Percentiles rank a stretch among this genome's conserved stretches.
These are phyloP conservation scores for Oidium heveae DNA, from an alignment of 2,329 filamentous ascomycete genomes.

Conservation along the genomic window DNA sequence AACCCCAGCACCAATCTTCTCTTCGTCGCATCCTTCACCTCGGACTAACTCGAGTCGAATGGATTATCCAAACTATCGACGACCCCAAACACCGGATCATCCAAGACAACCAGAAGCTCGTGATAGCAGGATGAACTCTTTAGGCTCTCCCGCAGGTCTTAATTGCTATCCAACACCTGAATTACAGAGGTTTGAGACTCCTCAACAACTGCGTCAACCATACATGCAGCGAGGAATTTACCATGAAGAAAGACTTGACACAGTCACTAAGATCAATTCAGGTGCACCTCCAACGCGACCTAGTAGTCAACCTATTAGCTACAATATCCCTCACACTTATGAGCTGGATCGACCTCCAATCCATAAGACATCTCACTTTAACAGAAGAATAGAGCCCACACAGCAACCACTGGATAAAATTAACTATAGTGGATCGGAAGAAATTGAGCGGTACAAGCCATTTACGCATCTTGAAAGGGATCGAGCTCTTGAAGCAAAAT, in stretches of 20 bases:
- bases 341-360: conserved; percentile 17
- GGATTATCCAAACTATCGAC: conserved; percentile 36
- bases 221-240: conserved; percentile 25
- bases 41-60: conserved; percentile 18
- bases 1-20: conserved; percentile 15
- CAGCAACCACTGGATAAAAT: conserved; percentile 8
- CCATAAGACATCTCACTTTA: conserved; percentile 7
- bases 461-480: conserved; percentile 29
- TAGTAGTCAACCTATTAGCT: conserved; percentile 12
- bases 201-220: conserved; percentile 21
- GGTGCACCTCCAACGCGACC: conserved; percentile 10
- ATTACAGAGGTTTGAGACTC: conserved; percentile 31
- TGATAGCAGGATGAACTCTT: conserved; percentile 16
- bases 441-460: conserved; percentile 10
- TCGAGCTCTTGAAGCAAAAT: conserved; percentile 12
- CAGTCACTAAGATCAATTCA: conserved; percentile 10
- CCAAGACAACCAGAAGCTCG: conserved; percentile 21
- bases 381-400: conserved; percentile 6
- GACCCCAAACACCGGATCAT: conserved; percentile 52
- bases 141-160: conserved; percentile 17
- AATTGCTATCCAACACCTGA: conserved; percentile 27
- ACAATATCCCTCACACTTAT: conserved; percentile 18
- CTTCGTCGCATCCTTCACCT: conserved; percentile 15
- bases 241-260: conserved; percentile 22
- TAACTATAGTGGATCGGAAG: conserved; percentile 9